phyloP scores from a whole-genome alignment of 148 eudicot species.

The Salicornia ramosissima region DNA sequence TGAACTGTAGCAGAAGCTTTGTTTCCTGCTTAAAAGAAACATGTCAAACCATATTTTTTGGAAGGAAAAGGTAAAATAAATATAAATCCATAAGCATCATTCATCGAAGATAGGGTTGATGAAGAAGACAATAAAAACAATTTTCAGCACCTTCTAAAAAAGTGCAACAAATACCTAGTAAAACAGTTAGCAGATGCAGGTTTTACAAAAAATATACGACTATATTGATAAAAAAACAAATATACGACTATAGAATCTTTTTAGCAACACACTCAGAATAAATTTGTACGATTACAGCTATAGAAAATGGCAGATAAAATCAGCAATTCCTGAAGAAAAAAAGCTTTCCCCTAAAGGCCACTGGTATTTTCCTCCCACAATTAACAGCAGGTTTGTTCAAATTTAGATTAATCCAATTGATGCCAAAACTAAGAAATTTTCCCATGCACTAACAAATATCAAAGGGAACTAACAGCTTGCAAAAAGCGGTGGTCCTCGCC shows the following conservation, averaged over 20 bases:
- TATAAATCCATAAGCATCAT: neutral
- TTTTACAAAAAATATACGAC: too few species aligned
- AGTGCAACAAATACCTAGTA: neutral
- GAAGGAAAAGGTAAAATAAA: neutral
- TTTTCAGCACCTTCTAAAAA: neutral
- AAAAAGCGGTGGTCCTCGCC: neutral
- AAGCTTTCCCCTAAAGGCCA: neutral
- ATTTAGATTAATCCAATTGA: neutral
- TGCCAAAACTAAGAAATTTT: neutral
- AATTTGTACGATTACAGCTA: constrained; percentile 6
- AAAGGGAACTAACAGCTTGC: neutral
- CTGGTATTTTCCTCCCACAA: neutral
- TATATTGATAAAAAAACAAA: neutral
- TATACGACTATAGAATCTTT: neutral
- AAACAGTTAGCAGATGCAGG: neutral
- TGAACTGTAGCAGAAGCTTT: constrained; percentile 83
- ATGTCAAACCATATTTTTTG: neutral
- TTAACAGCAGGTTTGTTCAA: neutral
- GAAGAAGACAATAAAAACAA: neutral
- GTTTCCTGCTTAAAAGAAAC: constrained; percentile 46
- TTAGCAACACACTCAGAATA: neutral
- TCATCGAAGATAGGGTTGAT: neutral
- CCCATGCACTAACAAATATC: neutral
- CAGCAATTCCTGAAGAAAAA: neutral
- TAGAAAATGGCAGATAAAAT: neutral